Percentiles rank a stretch among this genome's conserved stretches.
These are phyloP conservation scores for Coprinopsis cinerea DNA, from an alignment of 768 basidiomycete genomes.

Conservation along the genomic window DNA sequence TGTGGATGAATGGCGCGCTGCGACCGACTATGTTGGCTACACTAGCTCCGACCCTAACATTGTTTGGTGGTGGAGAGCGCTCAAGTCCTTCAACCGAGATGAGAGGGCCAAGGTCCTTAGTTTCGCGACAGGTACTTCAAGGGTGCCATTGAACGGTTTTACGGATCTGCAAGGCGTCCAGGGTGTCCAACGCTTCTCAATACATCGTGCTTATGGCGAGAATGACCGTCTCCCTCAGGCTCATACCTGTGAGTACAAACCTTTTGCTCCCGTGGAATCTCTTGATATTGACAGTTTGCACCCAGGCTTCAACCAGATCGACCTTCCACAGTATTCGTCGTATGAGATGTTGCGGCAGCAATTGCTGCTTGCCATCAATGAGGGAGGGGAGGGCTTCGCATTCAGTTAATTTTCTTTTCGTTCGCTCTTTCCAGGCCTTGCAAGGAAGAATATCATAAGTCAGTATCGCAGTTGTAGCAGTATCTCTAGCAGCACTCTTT, in stretches of 20 bases:
- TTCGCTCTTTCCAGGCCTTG: not conserved
- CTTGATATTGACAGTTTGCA: slow-evolving; percentile 11
- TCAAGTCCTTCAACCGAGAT: slow-evolving; percentile 95
- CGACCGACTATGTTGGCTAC: slow-evolving; percentile 88
- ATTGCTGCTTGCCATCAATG: slow-evolving; percentile 86
- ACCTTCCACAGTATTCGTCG: slow-evolving; percentile 89
- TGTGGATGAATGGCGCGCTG: slow-evolving; percentile 94
- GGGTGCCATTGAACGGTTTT: slow-evolving; percentile 93
- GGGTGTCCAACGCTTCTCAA: slow-evolving; percentile 92
- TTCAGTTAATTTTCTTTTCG: slow-evolving; percentile 41
- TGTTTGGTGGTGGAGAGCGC: slow-evolving; percentile 98
- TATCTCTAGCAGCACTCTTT: not conserved
- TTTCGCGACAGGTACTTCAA: slow-evolving; percentile 90
- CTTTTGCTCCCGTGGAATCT: slow-evolving; percentile 1
- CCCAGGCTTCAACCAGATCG: slow-evolving; percentile 89
- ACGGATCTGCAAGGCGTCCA: slow-evolving; percentile 92
- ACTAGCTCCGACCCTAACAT: slow-evolving; percentile 90
- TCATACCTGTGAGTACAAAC: slow-evolving; percentile 66
- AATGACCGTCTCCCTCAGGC: slow-evolving; percentile 82
- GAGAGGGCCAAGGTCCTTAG: slow-evolving; percentile 95
- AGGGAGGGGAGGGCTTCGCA: slow-evolving; percentile 94
- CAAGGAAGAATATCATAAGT: not conserved
- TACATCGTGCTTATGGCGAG: slow-evolving; percentile 89
- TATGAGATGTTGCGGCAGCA: slow-evolving; percentile 96
- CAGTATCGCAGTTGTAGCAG: not conserved